These are phyloP conservation scores for Pythium folliculosum DNA, from an alignment of 352 stramenopile genomes.

Conservation along the genomic window DNA sequence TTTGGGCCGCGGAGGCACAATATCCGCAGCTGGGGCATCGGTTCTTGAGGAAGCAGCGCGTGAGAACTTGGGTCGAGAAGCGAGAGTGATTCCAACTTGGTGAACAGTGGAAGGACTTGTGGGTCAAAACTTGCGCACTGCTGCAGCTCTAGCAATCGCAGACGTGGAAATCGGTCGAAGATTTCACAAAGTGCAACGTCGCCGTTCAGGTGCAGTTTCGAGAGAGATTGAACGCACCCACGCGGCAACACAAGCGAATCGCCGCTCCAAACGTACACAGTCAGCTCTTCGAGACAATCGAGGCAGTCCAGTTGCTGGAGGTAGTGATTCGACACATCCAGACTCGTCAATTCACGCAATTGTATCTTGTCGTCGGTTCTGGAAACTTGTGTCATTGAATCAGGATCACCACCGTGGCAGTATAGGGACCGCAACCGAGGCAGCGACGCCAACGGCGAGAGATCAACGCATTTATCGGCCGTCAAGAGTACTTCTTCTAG, in stretches of 20 bases:
- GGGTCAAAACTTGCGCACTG: conserved; percentile 9
- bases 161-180: conserved; percentile 9
- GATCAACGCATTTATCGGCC: conserved; percentile 10
- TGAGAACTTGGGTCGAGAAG: neutral
- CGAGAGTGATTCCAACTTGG: conserved; percentile 3
- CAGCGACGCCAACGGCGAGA: conserved; percentile 9
- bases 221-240: neutral
- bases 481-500: conserved; percentile 13
- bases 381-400: conserved; percentile 6
- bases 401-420: conserved; percentile 17
- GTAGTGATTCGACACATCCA: conserved; percentile 24
- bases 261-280: conserved; percentile 23
- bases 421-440: conserved; percentile 6
- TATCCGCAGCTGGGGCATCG: neutral
- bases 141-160: conserved; percentile 2
- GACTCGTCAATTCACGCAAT: neutral
- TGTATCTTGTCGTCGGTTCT: neutral
- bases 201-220: conserved; percentile 1
- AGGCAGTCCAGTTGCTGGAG: neutral
- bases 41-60: neutral
- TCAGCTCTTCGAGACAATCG: conserved; percentile 2
- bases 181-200: conserved; percentile 11
- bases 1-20: conserved; percentile 10
- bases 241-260: conserved; percentile 14
- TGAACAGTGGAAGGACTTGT: conserved; percentile 1